Base-by-base conservation (phyloP, 345 rosid genomes). In the Salix caprea region DNA sequence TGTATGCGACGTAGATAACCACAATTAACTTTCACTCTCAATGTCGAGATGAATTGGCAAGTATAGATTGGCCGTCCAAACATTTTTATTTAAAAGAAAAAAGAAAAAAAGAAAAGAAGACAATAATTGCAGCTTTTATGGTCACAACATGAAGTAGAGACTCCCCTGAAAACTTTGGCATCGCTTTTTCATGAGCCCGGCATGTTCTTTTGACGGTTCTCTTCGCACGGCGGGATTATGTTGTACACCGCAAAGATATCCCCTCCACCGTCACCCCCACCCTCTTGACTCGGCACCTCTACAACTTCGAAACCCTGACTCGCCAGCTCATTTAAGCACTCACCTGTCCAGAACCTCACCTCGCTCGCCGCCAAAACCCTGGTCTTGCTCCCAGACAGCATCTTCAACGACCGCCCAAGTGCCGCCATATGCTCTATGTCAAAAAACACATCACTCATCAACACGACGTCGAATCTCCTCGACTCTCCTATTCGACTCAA, bases 371-470 rank as follows among this genome's bases (percentile, higher is more conserved):
- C 87, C 80, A 50, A 76, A 15, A 75, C 65, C 72, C 4, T 28
- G 0, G 84, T 83, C 7, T 28, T 10, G 54, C 28, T 62, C 15
- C 77, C 60, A 21, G 82, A 78, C 16, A 75, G 58, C 8, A 39
- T 44, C 44, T 40, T 76, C 72, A 84, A 80, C n/a, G 87, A 84
- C 79, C 36, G 40, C 50, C 82, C 82, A 39, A 82, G n/a, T 10
- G 66, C 67, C 26, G 21, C 65, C 81, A 78, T 76, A 42, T 77
- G 79, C 74, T 75, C 83, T 16, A 32, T 10, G 34, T 82, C 84
- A 28, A 11, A 85, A 34, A 85, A 80, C 77, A 84, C 79, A 46
- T 85, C 85, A 14, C 88, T 87, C 84, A 85, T 80, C 79, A 84
- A 50, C 28, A 84, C 85, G 0, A 79, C 34, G 39, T 84, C 84